Evolutionary conservation across 139 green algal species (phyloP), one percentile per base, ranked within the genome.

Genomic region (Closterium sp.): DNA sequence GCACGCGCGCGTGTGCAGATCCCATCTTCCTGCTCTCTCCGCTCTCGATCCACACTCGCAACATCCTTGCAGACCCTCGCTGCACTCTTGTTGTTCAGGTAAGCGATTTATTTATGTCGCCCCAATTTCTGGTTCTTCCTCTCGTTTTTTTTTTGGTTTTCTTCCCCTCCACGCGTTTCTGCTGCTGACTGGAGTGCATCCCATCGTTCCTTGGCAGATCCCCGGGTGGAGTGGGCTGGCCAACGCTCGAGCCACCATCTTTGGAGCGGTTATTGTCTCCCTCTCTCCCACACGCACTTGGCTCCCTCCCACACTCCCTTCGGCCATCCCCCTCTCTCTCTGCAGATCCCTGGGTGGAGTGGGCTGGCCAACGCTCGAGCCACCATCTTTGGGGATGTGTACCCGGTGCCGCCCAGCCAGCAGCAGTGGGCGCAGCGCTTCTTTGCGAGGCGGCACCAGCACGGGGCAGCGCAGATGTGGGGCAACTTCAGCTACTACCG

Each of bases 351-450:
- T 7, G 98, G 98, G 19, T 99, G 98, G 98, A 97, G 96, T 84
- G 98, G 98, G 8, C 95, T 99, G 88, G 96, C 97, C 30, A 99
- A 99, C 89, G 98, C 98, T 9, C 94, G 97, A 32, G 98, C 99
- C 23, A 99, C 98, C 83, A 98, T 99, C 33, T 99, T 99, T 94
- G 98, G 98, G 1, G 98, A 99, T 92, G 96, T 99, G 30, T 97
- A 98, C 90, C 95, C 96, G 91, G 96, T 99, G 55, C 96, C 97
- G 0, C 86, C 90, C 31, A 95, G 97, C 28, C 92, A 98, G 94
- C 96, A 92, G 90, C 88, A 93, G 34, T 93, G 89, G 91, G 89
- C 91, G 38, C 91, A 94, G 90, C 38, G 94, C n/a, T 91, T 93
- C 38, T 91, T 94, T 66, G 32, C 31, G 4, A 7, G 34, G 21